These are phyloP conservation scores for Serendipita sp. DNA, from an alignment of 768 basidiomycete genomes.

Conservation along the genomic window DNA sequence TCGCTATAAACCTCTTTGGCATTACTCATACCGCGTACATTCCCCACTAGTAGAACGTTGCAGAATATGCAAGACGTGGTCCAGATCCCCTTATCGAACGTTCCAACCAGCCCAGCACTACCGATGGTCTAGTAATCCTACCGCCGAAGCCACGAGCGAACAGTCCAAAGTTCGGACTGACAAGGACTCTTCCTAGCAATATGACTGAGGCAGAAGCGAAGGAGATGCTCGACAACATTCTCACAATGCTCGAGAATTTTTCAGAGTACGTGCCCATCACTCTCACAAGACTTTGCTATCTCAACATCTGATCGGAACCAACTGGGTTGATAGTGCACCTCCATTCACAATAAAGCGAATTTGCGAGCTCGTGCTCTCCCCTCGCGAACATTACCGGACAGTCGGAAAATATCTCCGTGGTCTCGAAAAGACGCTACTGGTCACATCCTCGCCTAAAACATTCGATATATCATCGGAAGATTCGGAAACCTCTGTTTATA, in stretches of 20 bases:
- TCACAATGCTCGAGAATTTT: conserved; percentile 52
- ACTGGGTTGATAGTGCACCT: conserved; percentile 25
- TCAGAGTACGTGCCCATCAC: conserved; percentile 37
- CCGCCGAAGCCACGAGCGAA: conserved; percentile 52
- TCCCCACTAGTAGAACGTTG: conserved; percentile 1
- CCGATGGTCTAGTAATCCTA: conserved; percentile 51
- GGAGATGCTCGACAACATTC: conserved; percentile 38
- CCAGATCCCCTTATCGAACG: background rate
- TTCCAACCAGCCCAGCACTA: conserved; percentile 17
- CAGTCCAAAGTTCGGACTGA: conserved; percentile 30
- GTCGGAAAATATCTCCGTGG: conserved; percentile 82
- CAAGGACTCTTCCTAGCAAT: conserved; percentile 36
- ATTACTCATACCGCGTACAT: background rate
- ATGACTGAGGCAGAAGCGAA: conserved; percentile 48
- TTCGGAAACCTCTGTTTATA: conserved; percentile 14
- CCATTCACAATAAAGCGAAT: conserved; percentile 86
- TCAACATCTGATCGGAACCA: background rate
- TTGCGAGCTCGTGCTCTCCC: conserved; percentile 61
- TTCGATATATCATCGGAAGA: conserved; percentile 32
- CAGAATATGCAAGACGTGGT: background rate
- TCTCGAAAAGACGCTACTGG: conserved; percentile 62
- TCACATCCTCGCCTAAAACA: conserved; percentile 62
- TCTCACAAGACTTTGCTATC: background rate
- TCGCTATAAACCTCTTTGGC: background rate
- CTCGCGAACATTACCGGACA: conserved; percentile 53